Evolutionary conservation across 2,329 filamentous ascomycete genomes (phyloP), one percentile per base, ranked within the genome.

Genomic region (Fusarium domesticum): DNA sequence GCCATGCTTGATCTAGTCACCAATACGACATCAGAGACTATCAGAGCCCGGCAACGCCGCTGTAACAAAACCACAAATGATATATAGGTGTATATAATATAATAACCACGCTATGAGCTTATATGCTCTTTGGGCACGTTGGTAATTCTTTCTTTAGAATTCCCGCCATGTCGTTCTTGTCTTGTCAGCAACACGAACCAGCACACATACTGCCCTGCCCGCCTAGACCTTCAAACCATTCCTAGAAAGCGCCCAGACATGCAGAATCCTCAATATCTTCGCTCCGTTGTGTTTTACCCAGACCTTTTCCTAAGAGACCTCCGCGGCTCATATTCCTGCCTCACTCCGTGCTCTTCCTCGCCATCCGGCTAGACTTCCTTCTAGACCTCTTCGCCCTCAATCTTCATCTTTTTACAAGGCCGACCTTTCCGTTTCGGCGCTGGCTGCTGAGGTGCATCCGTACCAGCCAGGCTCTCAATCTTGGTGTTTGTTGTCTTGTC

Each of bases 351-450:
- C 25, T 14, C 25, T 14, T 14, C 25, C 14, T 28, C 14, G 14
- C 14, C 14, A 7, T 28, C 14, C 14, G 25, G 25, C 7, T 14
- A 14, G 7, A 7, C 25, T 14, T 28, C 14, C 14, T 7, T 28
- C 7, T 28, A 7, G 34, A 48, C 31, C 35, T 37, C 32, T 18
- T 23, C 5, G 19, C 42, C 39, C 19, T 39, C 42, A 16, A 19
- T 12, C 42, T 42, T 43, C 11, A 39, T 18, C 31, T 39, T 49
- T 33, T 23, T 28, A 12, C 18, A 42, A 19, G 38, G 30, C 17
- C 37, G 40, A n/a, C 19, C 42, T 40, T 28, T 48, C 28, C 39
- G 39, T 19, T 37, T 44, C 34, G 38, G 47, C 16, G 16, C 31
- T 31, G 37, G 18, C 19, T 30, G 39, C 37, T 48, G 20, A 16